Conservation (phyloP, 306 rosid species). For the Cucurbita moschata region DNA sequence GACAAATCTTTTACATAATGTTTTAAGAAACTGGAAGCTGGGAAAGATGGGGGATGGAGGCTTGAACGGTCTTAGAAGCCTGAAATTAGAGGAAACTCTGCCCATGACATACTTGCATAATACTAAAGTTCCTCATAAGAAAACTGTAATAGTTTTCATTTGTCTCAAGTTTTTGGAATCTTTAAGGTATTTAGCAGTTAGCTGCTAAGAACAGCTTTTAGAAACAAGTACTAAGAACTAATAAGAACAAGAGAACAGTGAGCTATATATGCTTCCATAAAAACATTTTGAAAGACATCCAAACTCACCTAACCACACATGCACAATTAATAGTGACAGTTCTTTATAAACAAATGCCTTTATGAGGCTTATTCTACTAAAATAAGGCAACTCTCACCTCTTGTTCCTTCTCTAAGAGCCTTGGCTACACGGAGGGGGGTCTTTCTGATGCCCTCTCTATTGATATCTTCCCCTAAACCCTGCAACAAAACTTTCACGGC, state of each 20-base stretch:
- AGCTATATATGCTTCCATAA: not conserved
- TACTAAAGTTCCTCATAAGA: not conserved
- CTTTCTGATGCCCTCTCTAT: slow-evolving; percentile 73
- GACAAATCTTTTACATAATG: not conserved
- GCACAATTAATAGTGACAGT: not conserved
- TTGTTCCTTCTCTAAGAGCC: slow-evolving; percentile 88
- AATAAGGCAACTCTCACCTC: slow-evolving; percentile 29
- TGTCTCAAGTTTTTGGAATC: not conserved
- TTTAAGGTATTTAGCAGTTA: not conserved
- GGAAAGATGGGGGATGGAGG: not conserved
- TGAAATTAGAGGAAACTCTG: not conserved
- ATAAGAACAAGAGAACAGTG: not conserved
- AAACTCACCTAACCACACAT: not conserved
- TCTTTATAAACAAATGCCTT: not conserved
- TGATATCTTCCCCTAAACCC: slow-evolving; percentile 74
- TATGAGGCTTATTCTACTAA: not conserved
- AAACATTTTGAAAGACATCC: not conserved
- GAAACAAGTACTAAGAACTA: not conserved
- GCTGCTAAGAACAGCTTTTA: not conserved
- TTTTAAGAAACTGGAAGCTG: not conserved
- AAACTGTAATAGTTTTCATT: not conserved
- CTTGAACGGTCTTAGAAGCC: not conserved
- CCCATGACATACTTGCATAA: not conserved
- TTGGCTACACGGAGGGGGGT: slow-evolving; percentile 92
- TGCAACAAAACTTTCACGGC: slow-evolving; percentile 66